Base-by-base conservation (phyloP, 768 basidiomycete genomes). In the Mycena indigotica region DNA sequence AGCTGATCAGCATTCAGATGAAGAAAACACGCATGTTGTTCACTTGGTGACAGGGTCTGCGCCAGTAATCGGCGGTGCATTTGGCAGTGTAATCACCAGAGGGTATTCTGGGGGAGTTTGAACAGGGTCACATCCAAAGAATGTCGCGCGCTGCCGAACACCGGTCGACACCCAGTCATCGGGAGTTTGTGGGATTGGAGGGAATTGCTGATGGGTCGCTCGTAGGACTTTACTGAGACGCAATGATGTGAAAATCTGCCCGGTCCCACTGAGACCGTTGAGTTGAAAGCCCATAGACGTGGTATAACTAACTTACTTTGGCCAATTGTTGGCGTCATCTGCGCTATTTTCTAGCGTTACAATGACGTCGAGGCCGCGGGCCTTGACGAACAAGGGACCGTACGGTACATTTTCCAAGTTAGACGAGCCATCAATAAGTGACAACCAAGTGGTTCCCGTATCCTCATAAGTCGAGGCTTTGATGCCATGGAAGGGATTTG, bases 111-210 rank as follows among this genome's bases (percentile, higher is more conserved):
- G 71, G 15, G 85, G 79, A 3, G 25, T 69, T 45, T 78, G 67
- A 3, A 53, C 66, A 16, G 85, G 81, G 64, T 87, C 73, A 67
- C 91, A 93, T 3, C 91, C 92, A 72, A 91, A 93, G 74, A 93
- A 91, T 0, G 88, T 88, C 2, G 89, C 83, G 25, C 86, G 82
- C 44, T 72, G 73, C 65, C 86, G 89, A 1, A 90, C 78, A 30
- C 88, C 87, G 4, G 80, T 80, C 1, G 72, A 68, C 30, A 87
- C 66, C 69, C 89, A 91, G 13, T 77, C 77, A 3, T 76, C 76
- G 0, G 75, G 64, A 8, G 75, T 77, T 5, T 72, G 65, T 16
- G 88, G 88, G 29, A 88, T 81, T 3, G 86, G 84, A 2, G 88
- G 88, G 66, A 89, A 84, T 44, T 69, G 70, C 58, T 86, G 84